Evolutionary conservation across 306 rosid species (phyloP), one percentile per base, ranked within the genome.

Genomic region (Pyrus communis): DNA sequence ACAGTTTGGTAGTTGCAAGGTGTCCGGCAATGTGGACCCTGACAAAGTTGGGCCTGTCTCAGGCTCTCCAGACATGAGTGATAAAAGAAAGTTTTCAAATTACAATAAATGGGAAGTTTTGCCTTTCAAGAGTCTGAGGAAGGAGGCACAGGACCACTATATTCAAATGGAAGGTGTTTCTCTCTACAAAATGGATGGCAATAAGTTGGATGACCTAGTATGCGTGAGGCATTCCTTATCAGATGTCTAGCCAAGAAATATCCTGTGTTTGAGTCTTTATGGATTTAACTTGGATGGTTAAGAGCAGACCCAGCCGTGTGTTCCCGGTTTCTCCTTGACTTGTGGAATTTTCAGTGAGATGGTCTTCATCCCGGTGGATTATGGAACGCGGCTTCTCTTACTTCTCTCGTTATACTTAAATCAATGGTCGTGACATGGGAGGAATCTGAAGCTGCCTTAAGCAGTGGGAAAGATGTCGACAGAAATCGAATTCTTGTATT

Each of bases 101-200:
- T 90, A 92, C 79, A 88, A 73, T 62, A 92, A 95, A 82, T 95
- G 98, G 97, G 98, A 95, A 88, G 84, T 87, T 31, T 79, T 93
- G 89, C 93, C 97, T 73, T 84, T 90, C 54, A 80, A 81, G 82
- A 90, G 86, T 86, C 79, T 90, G 85, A 89, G 98, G 80, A 88
- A 82, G 75, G 98, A 89, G 85, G 93, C 97, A 71, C 88, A 68
- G 63, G 85, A 87, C 81, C 90, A 90, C 74, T 90, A 85, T 74
- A 77, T 30, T 49, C 93, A 92, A 84, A 95, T 92, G 97, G 87
- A 90, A 85, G 90, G 90, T 76, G 97, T 90, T 57, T 88, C 98
- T 40, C 83, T 86, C 4, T 95, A 92, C 87, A 95, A 95, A 87
- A 90, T 95, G 98, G 96, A 95, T 67, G 98, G 98, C 58, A 95